These are phyloP conservation scores for Alternaria alternata DNA, from an alignment of 2,329 filamentous ascomycete species.

Conservation along the genomic window DNA sequence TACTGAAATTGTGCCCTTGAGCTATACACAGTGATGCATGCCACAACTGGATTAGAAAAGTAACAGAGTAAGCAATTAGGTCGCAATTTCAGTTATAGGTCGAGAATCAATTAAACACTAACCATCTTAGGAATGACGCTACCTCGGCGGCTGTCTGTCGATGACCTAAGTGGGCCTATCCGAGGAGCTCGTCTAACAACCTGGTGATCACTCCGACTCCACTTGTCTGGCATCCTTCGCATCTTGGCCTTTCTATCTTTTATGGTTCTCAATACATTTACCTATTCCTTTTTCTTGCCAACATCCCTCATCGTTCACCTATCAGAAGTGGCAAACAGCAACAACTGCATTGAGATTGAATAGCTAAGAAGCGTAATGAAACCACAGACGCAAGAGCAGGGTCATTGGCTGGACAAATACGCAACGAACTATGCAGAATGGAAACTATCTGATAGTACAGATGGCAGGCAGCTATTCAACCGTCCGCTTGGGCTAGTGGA, in stretches of 20 bases:
- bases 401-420: slow-evolving; percentile 53
- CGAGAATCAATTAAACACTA: not conserved
- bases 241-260: not conserved
- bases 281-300: not conserved
- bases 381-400: slow-evolving; percentile 2
- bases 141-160: not conserved
- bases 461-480: slow-evolving; percentile 35
- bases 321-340: not conserved
- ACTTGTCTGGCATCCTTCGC: not conserved
- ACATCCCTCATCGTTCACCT: not conserved
- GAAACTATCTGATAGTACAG: slow-evolving; percentile 24
- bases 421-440: slow-evolving; percentile 51
- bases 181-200: not conserved
- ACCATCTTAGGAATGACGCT: slow-evolving; percentile 7
- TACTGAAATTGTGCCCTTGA: not conserved
- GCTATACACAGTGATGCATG: not conserved
- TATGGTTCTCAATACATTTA: not conserved
- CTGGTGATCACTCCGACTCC: not conserved
- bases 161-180: slow-evolving; percentile 1
- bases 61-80: not conserved
- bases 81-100: not conserved
- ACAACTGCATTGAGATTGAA: not conserved
- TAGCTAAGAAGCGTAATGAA: not conserved
- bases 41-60: not conserved
- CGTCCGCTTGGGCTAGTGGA: slow-evolving; percentile 56